Conservation (phyloP, 352 stramenopile genomes). For the Pythium brassicae region DNA sequence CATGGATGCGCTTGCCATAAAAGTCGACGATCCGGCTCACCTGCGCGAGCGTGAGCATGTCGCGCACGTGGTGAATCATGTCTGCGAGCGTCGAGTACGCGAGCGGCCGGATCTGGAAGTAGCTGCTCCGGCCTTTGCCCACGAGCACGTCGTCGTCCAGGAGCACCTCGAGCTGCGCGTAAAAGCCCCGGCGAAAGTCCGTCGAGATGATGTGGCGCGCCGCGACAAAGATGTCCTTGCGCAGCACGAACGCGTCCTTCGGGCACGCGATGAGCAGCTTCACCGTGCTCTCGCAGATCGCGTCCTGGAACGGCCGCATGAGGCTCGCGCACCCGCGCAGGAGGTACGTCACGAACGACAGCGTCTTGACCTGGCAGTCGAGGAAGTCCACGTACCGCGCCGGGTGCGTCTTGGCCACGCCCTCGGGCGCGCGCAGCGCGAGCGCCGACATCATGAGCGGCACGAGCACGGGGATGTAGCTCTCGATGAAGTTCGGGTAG, state of each 20-base stretch:
- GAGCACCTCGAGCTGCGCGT: conserved; percentile 91
- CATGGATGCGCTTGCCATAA: conserved; percentile 91
- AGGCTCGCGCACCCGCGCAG: conserved; percentile 89
- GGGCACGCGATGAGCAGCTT: conserved; percentile 94
- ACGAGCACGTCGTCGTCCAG: conserved; percentile 95
- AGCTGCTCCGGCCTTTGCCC: conserved; percentile 77
- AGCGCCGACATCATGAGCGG: conserved; percentile 97
- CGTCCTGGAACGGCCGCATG: conserved; percentile 94
- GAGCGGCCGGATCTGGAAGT: conserved; percentile 91
- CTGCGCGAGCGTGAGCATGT: conserved; percentile 93
- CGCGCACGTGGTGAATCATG: conserved; percentile 96
- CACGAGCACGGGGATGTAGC: conserved; percentile 93
- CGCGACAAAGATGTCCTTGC: conserved; percentile 96
- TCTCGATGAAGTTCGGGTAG: conserved; percentile 95
- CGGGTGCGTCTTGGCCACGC: conserved; percentile 49
- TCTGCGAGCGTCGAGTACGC: conserved; percentile 97
- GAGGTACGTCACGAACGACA: conserved; percentile 98
- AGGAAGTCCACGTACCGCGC: conserved; percentile 88
- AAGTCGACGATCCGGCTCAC: conserved; percentile 94
- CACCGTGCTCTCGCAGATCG: conserved; percentile 92
- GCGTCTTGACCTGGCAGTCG: conserved; percentile 96
- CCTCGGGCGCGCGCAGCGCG: conserved; percentile 73
- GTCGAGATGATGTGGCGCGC: conserved; percentile 97
- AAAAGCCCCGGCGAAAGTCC: conserved; percentile 96
- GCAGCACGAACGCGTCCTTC: conserved; percentile 91